phyloP scores from a whole-genome alignment of 345 rosid species.

The Linum trigynum region DNA sequence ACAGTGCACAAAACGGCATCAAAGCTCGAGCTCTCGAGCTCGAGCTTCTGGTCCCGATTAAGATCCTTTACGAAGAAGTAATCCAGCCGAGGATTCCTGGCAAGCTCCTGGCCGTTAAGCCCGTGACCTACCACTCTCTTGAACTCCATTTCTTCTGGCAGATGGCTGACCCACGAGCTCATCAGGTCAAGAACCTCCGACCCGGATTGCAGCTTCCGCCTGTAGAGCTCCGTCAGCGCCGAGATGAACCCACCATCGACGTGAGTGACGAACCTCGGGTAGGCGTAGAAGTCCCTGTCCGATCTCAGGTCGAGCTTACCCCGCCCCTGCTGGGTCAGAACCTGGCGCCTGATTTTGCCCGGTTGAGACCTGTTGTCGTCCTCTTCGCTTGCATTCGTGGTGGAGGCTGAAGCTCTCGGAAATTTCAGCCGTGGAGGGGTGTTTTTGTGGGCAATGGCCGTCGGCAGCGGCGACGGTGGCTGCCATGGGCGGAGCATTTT shows the following conservation, averaged over 20 bases:
- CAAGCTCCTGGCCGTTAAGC: conserved; percentile 85
- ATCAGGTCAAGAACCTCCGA: conserved; percentile 69
- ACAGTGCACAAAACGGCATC: conserved; percentile 75
- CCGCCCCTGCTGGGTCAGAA: conserved; percentile 54
- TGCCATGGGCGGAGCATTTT: too few species aligned
- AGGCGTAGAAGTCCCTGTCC: conserved; percentile 63
- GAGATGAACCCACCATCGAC: conserved; percentile 70
- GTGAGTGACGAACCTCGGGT: conserved; percentile 78
- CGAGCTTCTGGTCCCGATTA: conserved; percentile 52
- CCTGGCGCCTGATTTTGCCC: conserved; percentile 60
- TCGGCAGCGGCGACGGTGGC: not conserved
- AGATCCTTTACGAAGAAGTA: conserved; percentile 58
- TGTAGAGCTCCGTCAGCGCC: conserved; percentile 52
- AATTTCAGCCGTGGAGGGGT: not conserved
- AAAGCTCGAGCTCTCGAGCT: conserved; percentile 43
- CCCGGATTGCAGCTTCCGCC: conserved; percentile 48
- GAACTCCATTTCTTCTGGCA: conserved; percentile 53
- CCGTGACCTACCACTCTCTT: conserved; percentile 86
- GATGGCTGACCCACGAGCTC: conserved; percentile 95
- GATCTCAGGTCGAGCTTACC: conserved; percentile 46
- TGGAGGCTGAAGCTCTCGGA: conserved; percentile 8
- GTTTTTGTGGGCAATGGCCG: not conserved
- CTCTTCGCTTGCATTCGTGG: conserved; percentile 29
- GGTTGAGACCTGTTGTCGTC: conserved; percentile 27
- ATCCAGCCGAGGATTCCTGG: conserved; percentile 56